These are phyloP conservation scores for Fusarium sp. DNA, from an alignment of 2,329 filamentous ascomycete species.

Conservation along the genomic window DNA sequence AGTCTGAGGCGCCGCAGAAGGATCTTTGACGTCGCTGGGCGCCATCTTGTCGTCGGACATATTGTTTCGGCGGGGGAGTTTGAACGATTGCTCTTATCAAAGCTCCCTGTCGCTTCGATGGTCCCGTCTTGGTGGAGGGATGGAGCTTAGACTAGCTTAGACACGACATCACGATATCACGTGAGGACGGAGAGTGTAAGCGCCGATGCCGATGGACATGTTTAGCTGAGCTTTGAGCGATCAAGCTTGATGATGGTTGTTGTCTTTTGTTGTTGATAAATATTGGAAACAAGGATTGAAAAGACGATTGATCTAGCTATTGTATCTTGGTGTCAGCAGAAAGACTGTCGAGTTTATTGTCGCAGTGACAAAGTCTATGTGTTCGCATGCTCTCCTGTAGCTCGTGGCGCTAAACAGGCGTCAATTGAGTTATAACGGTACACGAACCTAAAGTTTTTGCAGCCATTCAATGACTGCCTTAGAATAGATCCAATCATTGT, in stretches of 20 bases:
- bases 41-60: constrained; percentile 38
- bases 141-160: constrained; percentile 33
- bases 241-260: not conserved
- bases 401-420: not conserved
- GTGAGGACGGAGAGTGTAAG: constrained; percentile 36
- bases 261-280: not conserved
- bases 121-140: constrained; percentile 16
- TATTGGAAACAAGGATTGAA: too few relatives aligned
- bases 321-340: not conserved
- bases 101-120: constrained; percentile 19
- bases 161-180: constrained; percentile 48
- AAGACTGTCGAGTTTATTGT: not conserved
- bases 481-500: too few relatives aligned
- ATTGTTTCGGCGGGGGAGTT: constrained; percentile 20
- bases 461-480: not conserved
- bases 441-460: rapidly evolving
- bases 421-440: not conserved
- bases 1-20: constrained; percentile 30
- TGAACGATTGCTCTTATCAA: constrained; percentile 25
- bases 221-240: not conserved
- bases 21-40: constrained; percentile 37
- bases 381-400: not conserved
- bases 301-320: not conserved
- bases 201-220: constrained; percentile 35
- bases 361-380: not conserved